Conservation (phyloP, 163 green algal genomes). For the Chlamydomonas reinhardtii region DNA sequence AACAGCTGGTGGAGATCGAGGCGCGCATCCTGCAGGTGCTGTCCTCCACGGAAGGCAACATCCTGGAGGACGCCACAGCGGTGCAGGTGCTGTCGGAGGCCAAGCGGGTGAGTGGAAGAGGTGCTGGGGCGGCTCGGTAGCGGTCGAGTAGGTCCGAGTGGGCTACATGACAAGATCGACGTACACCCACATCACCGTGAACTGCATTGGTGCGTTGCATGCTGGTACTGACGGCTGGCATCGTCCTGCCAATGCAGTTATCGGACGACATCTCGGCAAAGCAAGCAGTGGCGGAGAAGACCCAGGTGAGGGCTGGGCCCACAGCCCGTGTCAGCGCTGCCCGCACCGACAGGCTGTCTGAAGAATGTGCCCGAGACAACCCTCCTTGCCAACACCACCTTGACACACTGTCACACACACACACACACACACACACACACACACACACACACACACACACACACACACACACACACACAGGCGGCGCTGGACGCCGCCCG, state of each 20-base stretch:
- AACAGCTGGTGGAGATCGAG: conserved; percentile 82
- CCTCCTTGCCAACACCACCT: not conserved
- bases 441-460: not conserved
- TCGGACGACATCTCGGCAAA: conserved; percentile 81
- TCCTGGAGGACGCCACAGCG: conserved; percentile 82
- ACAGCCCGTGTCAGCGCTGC: too few relatives aligned
- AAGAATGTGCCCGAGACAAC: too few relatives aligned
- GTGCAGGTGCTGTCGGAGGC: conserved; percentile 80
- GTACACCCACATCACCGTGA: not conserved
- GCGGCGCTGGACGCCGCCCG: conserved; percentile 44
- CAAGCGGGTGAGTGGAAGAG: conserved; percentile 66
- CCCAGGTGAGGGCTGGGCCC: conserved; percentile 50
- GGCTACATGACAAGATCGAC: not conserved
- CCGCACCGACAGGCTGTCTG: too few relatives aligned
- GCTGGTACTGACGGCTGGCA: too few relatives aligned
- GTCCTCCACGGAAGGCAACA: conserved; percentile 72
- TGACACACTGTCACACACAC: not conserved
- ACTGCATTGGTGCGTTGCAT: too few relatives aligned
- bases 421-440: not conserved
- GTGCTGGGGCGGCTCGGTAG: not conserved
- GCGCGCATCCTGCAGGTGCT: conserved; percentile 79
- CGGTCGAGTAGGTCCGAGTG: too few relatives aligned
- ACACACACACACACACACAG: not conserved
- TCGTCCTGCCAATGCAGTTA: conserved; percentile 58
- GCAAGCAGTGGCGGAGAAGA: conserved; percentile 68